Evolutionary conservation across 1,139 yeast species (phyloP).

Genomic region (Protomyces gravidus): DNA sequence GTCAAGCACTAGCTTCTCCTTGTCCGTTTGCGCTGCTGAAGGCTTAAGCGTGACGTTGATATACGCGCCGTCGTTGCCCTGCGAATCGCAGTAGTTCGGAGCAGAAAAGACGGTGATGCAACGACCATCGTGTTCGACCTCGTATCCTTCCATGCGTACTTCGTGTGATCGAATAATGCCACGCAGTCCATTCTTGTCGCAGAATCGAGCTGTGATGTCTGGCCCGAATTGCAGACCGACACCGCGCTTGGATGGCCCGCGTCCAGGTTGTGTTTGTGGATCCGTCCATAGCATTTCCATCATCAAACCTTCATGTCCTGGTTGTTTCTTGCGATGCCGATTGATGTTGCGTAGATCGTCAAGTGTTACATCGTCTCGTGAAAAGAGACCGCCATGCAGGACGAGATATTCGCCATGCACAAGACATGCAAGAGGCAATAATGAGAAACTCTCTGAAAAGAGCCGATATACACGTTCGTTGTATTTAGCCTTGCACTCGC

Average conservation of each 20-base stretch:
- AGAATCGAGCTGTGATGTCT: constrained; percentile 77
- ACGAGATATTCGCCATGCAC: constrained; percentile 73
- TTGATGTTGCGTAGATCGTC: constrained; percentile 70
- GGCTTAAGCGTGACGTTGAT: constrained; percentile 43
- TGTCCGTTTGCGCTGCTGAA: constrained; percentile 41
- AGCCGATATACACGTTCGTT: constrained; percentile 76
- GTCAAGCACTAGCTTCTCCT: constrained; percentile 55
- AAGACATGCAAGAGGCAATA: constrained; percentile 79
- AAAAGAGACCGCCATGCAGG: constrained; percentile 94
- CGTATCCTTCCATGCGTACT: constrained; percentile 87
- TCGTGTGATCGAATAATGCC: constrained; percentile 92
- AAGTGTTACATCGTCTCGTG: constrained; percentile 65
- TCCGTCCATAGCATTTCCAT: constrained; percentile 98
- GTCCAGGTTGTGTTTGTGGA: constrained; percentile 74
- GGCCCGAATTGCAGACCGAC: constrained; percentile 96
- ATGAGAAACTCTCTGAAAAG: constrained; percentile 80
- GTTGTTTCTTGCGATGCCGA: constrained; percentile 66
- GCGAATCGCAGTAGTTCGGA: constrained; percentile 83
- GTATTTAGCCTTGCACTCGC: constrained; percentile 89
- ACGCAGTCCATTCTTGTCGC: constrained; percentile 63
- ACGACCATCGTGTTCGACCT: constrained; percentile 77
- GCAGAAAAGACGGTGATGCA: constrained; percentile 93
- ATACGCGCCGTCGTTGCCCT: constrained; percentile 86
- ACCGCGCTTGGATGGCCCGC: constrained; percentile 89
- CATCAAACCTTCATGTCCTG: constrained; percentile 85